Percentiles rank a stretch among this genome's conserved stretches.
These are phyloP conservation scores for Megacollybia marginata DNA, from an alignment of 768 basidiomycete species.

Conservation along the genomic window DNA sequence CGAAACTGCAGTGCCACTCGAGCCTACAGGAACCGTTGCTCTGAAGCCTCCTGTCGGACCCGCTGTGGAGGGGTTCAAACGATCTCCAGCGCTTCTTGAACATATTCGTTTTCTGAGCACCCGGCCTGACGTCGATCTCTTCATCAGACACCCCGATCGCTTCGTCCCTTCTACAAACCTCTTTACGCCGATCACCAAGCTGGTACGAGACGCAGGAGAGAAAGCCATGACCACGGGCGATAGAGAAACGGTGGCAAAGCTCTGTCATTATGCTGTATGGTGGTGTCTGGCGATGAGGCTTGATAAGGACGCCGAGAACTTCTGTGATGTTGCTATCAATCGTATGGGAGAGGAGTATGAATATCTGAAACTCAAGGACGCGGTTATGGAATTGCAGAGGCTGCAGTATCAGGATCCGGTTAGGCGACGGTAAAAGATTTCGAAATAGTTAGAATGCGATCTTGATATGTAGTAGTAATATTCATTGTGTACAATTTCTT, in stretches of 20 bases:
- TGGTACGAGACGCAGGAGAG: conserved; percentile 4
- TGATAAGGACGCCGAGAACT: not conserved
- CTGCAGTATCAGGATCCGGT: no score
- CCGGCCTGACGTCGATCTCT: not conserved
- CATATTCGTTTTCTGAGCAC: not conserved
- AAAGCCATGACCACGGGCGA: conserved; percentile 10
- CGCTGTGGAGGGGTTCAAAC: not conserved
- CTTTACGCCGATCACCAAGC: not conserved
- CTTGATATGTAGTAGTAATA: no score
- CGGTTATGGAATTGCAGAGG: no score
- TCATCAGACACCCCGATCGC: not conserved
- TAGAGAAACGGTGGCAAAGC: not conserved
- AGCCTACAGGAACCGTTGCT: no score
- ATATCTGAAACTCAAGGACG: conserved; percentile 1
- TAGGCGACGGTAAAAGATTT: no score
- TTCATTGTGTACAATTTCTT: no score
- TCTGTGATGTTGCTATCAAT: not conserved
- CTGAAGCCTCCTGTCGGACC: not conserved
- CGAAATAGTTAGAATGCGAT: no score
- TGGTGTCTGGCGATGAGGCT: not conserved
- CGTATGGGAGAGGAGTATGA: conserved; percentile 6
- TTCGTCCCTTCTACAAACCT: not conserved
- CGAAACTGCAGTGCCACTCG: conserved; percentile 1
- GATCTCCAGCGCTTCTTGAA: not conserved
- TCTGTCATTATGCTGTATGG: conserved; percentile 8